Evolutionary conservation across 495 filamentous ascomycete genomes (phyloP).

Genomic region (Lepraria neglecta): DNA sequence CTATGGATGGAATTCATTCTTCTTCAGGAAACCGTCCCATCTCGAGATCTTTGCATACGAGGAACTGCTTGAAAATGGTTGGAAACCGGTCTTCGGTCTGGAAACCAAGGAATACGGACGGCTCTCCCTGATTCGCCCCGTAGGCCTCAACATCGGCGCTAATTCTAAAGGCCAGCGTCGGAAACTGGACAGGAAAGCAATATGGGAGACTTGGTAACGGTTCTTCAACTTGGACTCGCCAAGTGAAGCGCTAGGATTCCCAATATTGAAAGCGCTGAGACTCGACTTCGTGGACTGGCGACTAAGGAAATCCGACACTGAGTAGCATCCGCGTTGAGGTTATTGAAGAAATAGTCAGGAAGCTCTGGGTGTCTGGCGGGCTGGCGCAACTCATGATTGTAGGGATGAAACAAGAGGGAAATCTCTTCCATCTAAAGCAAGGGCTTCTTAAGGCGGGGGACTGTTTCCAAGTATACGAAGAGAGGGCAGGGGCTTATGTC

Average conservation of each 20-base stretch:
- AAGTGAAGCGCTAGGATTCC: not conserved
- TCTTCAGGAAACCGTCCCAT: not conserved
- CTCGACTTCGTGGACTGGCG: not conserved
- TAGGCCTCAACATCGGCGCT: not conserved
- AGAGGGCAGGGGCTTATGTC: not conserved
- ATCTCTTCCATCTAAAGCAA: not conserved
- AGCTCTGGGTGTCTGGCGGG: not conserved
- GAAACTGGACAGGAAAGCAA: not conserved
- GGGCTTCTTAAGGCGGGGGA: not conserved
- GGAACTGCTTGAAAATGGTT: not conserved
- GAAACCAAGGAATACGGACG: not conserved
- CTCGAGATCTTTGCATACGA: not conserved
- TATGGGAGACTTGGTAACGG: not conserved
- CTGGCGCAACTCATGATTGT: not conserved
- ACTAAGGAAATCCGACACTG: not conserved
- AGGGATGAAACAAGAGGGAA: too few relatives aligned
- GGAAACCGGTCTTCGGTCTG: not conserved
- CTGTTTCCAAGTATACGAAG: not conserved
- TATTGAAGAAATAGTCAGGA: not conserved
- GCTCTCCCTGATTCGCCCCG: not conserved
- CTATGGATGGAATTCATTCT: not conserved
- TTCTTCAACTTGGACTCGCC: not conserved
- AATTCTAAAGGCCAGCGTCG: too few relatives aligned
- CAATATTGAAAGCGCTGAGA: not conserved
- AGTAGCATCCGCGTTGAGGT: not conserved